Evolutionary conservation across 108 stramenopile species (phyloP), one percentile per base, ranked within the genome.

Genomic region (Nannochloropsis salina): DNA sequence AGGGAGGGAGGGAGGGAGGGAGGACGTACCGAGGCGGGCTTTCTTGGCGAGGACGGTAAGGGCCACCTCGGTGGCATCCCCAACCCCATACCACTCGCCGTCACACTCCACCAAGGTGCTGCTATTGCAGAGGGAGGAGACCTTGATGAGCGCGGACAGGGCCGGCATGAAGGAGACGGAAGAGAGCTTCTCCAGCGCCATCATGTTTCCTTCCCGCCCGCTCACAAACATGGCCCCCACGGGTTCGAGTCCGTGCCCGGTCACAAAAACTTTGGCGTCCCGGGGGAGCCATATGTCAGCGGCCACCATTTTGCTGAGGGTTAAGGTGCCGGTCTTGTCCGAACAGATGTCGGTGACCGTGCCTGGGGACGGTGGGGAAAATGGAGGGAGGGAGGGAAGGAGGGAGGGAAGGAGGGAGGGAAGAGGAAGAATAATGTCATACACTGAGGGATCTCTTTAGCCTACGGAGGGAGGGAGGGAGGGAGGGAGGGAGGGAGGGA

Each of bases 321-420:
- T 84, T 42, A 84, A 80, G 41, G 84, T 84, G 45, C 84, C 84
- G 8, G 84, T 84, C 9, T 84, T 84, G 80, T 84, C 84, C 20
- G 80, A 74, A 74, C 61, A 74, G 61, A 74, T 74, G 61, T 74
- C 61, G 20, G 61, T 74, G 61, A 74, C 61, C 61, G 61, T 74
- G 5, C 61, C 61, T 74, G 61, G 8, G 61, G 20, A n/a, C 15
- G n/a, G 8, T 31, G 31, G 31, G 31, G 1, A 31, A 31, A 31
- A 31, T 31, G 31, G 31, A 31, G 31, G 31, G 61, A 4, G 2
- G 61, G 4, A 74, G 61, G 61, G 8, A 6, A 6, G 6, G 5
- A 74, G 61, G 61, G 61, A 74, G 61, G 61, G 61, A 74, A 74
- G n/a, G 5, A 5, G 61, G 61, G 5, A 74, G 47, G 47, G 47